phyloP scores from a whole-genome alignment of 148 eudicot species.

The Vaccinium darrowii region DNA sequence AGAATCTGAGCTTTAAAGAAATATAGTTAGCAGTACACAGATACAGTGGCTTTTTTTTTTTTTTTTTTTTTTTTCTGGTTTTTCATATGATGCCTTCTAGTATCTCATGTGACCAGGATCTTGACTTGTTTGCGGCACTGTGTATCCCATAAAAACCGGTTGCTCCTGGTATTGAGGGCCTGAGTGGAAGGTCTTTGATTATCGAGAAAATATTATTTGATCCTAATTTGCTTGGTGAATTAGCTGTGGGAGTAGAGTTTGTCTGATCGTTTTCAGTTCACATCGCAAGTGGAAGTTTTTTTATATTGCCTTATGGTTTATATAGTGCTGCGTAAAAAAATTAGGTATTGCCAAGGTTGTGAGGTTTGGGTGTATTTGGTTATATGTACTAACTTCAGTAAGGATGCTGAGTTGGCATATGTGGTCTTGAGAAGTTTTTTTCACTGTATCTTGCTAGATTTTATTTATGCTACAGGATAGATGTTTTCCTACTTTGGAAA shows the following conservation, averaged over 20 bases:
- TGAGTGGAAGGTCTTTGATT: background rate
- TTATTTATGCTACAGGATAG: background rate
- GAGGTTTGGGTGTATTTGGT: constrained; percentile 13
- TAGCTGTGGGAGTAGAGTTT: background rate
- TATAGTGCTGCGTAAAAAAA: background rate
- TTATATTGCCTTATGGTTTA: background rate
- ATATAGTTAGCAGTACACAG: background rate
- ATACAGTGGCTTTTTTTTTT: background rate
- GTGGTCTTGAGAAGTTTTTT: background rate
- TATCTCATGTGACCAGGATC: background rate
- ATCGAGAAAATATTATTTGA: background rate
- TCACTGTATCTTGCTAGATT: background rate
- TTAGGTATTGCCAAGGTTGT: background rate
- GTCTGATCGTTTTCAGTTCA: background rate
- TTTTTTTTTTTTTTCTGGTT: background rate
- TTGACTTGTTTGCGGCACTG: background rate
- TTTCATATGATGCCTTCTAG: background rate
- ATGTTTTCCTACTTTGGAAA: constrained; percentile 3
- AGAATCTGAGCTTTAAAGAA: background rate
- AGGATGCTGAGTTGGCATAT: background rate
- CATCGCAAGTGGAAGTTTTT: background rate
- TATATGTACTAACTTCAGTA: background rate
- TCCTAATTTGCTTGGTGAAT: background rate
- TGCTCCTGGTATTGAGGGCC: background rate
- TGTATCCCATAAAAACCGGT: background rate